Conservation (phyloP, 345 rosid genomes). For the Laguncularia racemosa region DNA sequence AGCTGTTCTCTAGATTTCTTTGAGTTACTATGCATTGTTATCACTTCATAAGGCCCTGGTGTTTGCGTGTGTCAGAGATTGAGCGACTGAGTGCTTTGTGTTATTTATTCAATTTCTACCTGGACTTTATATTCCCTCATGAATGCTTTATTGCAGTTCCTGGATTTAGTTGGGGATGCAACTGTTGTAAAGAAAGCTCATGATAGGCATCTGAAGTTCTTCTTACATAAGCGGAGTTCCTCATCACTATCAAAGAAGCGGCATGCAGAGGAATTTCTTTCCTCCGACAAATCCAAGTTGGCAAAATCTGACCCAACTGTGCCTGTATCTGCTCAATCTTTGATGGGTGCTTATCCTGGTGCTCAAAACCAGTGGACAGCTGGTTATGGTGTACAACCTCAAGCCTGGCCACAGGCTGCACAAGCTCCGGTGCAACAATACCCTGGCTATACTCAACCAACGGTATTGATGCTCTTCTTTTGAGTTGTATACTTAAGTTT, state of each 20-base stretch:
- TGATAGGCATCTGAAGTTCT: constrained; percentile 72
- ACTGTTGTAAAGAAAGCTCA: constrained; percentile 62
- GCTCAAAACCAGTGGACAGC: constrained; percentile 78
- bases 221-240: constrained; percentile 54
- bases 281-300: constrained; percentile 76
- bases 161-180: constrained; percentile 71
- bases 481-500: neutral
- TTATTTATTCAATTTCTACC: neutral
- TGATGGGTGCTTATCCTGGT: constrained; percentile 67
- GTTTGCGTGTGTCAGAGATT: neutral
- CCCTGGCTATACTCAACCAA: constrained; percentile 73
- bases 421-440: constrained; percentile 65
- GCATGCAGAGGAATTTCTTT: constrained; percentile 67
- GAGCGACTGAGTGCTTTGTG: too few relatives aligned
- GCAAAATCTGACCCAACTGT: constrained; percentile 56
- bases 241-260: constrained; percentile 73
- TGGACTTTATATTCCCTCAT: constrained; percentile 2
- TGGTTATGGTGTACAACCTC: constrained; percentile 73
- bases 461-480: constrained; percentile 3
- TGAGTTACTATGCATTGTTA: too few relatives aligned
- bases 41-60: too few relatives aligned
- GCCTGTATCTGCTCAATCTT: constrained; percentile 48
- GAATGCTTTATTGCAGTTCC: constrained; percentile 44
- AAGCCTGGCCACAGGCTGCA: constrained; percentile 73
- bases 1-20: too few relatives aligned